Base-by-base conservation (phyloP, 306 rosid genomes). In the Hylodesmum podocarpum region DNA sequence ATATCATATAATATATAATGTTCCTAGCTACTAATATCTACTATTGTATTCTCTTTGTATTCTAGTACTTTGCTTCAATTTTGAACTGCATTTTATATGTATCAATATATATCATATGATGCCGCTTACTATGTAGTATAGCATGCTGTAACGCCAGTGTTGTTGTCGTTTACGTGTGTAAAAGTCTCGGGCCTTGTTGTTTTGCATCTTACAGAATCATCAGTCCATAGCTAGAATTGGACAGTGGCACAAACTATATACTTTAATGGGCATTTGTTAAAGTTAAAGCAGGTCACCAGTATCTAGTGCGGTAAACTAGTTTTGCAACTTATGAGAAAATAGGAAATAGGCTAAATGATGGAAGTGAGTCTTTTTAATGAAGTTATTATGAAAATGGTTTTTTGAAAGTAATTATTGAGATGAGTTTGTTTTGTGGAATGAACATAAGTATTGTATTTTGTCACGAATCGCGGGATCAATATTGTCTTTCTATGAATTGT, bases 241-340 rank as follows among this genome's bases (percentile, higher is more conserved):
- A 75, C 36, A 63, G n/a, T 49, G 66, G 66, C 15, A 34, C 62
- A 47, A 47, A 34, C 22, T 57, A n/a, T n/a, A n/a, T n/a, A 15
- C 62, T 69, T 46, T 39, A 28, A 41, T 44, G 54, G 27, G 1
- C 33, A 25, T 22, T 31, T 62, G 3, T 25, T 50, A 3, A 50
- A 76, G 54, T 16, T 80, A 66, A 70, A 79, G 55, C 39, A 6
- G 29, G 9, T 81, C 57, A 57, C 67, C 78, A 39, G 68, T 61
- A 39, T 49, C 40, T 68, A 69, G n/a, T 64, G 39, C 51, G 40
- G 67, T 51, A 34, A 79, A 79, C 62, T 18, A 19, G 21, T 50
- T 72, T 50, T 59, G 77, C 66, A 65, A 43, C 64, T 66, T 41
- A 25, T 1, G 31, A 39, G 65, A 7, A 71, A 71, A 49, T 57